Evolutionary conservation across 495 filamentous ascomycete genomes (phyloP).

Genomic region (Daldinia vernicosa): DNA sequence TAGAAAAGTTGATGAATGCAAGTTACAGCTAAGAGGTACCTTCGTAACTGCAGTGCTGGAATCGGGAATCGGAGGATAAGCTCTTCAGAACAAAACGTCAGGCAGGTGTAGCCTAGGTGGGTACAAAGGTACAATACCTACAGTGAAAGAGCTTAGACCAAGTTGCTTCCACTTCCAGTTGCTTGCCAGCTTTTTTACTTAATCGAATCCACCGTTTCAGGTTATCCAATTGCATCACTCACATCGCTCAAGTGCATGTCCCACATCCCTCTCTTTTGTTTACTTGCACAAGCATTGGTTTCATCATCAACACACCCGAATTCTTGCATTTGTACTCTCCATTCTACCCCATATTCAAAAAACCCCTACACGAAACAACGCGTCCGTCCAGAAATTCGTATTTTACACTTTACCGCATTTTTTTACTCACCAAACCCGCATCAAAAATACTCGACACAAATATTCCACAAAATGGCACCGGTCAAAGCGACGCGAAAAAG

Average conservation of each 20-base stretch:
- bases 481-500: constrained; percentile 62
- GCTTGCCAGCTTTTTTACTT: background rate
- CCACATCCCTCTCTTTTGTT: constrained; percentile 34
- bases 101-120: constrained; percentile 48
- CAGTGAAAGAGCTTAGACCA: constrained; percentile 5
- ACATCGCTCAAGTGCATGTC: constrained; percentile 3
- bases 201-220: constrained; percentile 1
- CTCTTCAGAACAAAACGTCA: constrained; percentile 46
- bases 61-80: constrained; percentile 25
- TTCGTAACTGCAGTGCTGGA: constrained; percentile 4
- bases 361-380: constrained; percentile 12
- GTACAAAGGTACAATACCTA: background rate
- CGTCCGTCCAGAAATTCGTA: background rate
- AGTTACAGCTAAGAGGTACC: background rate
- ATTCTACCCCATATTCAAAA: constrained; percentile 23
- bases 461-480: constrained; percentile 60
- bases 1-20: constrained; percentile 7
- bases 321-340: constrained; percentile 23
- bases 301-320: constrained; percentile 34
- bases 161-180: background rate
- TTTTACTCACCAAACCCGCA: constrained; percentile 10
- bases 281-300: constrained; percentile 35
- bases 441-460: constrained; percentile 4
- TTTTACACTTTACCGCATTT: background rate
- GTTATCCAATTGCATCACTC: constrained; percentile 20